Evolutionary conservation across 2,329 filamentous ascomycete species (phyloP), one percentile per base, ranked within the genome.

Genomic region (Apiospora malaysiana): DNA sequence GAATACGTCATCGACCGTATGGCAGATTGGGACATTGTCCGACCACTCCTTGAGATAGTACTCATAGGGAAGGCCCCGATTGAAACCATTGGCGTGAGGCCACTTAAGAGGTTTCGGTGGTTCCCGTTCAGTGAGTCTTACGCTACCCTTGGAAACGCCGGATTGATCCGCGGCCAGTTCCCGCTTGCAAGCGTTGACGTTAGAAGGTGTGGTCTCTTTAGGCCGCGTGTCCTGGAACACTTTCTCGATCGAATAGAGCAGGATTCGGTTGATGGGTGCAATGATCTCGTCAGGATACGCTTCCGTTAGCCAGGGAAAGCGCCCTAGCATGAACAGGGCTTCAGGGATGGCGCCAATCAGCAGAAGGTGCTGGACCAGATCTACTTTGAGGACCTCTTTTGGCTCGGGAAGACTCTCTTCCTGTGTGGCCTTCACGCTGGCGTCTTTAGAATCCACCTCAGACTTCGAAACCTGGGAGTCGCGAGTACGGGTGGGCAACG

Each of bases 31-130:
- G 65, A 99, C 87, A 74, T 96, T 97, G 81, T 98, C 95, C 2
- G 91, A 88, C 96, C 96, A 99, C 76, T 98, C 96, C 71, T 97
- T 94, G 91, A 96, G 98, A 81, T 99, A 99, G 79, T 97, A 98
- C 45, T 93, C 90, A 80, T 98, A 98, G 69, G 93, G 89, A n/a
- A 88, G 87, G 25, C 91, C 91, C 75, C 94, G 93, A 70, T 91
- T 91, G 37, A 90, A 90, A 77, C 96, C 93, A 73, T 97, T 95
- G 6, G 94, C 90, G 76, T 92, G 92, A 5, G 94, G 93, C 95
- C 95, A 98, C 72, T 93, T 89, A 74, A 96, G 85, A 21, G 89
- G 86, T 77, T 92, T 92, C 75, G 89, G 90, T n/a, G 88, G 83
- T 3, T 87, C 83, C 37, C 90, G 85, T 68, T 90, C 86, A 46